Base-by-base conservation (phyloP, 768 basidiomycete species). In the Pleurotus cornucopiae region DNA sequence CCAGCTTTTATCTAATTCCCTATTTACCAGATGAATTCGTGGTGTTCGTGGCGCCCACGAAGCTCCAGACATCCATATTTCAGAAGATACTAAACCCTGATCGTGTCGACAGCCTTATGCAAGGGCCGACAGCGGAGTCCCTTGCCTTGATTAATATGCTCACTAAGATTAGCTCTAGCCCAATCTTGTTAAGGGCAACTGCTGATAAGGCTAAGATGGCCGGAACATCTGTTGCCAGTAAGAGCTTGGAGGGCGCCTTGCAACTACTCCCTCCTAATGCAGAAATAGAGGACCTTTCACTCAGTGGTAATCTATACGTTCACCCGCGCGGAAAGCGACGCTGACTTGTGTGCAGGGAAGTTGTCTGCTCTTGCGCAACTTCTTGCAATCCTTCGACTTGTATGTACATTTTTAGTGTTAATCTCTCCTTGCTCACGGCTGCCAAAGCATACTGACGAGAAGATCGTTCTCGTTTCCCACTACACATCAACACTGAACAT, bases 391-490 rank as follows among this genome's bases (percentile, higher is more conserved):
- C 73, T 96, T 51, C 77, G 78, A 53, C 76, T 82, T 68, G 91
- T 88, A 62, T 12, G 62, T 52, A 4, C 6, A 37, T 16, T 16
- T 2, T 18, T 20, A 2, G 14, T 55, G 21, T 13, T n/a, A 7
- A 21, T 7, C 11, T 14, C n/a, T 16, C 9, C 38, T 20, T 45
- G 16, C 43, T 34, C 16, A 54, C 45, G 38, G 53, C 60, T 41
- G 62, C 6, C 16, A 56, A 57, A 91, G 86, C 73, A 76, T 37
- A 94, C 91, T 0, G 85, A 89, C 40, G 96, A 99, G 72, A 99
- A 99, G 80, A 89, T 93, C 63, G 89, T 98, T 34, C 72, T 99
- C 41, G 91, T 96, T 34, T 98, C 94, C n/a, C 95, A 98, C 67
- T 99, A 90, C 64, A 98, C 95, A 0, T 88, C 89, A 4, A 97